Base-by-base conservation (phyloP, 2,329 filamentous ascomycete species). In the Clonostachys solani region DNA sequence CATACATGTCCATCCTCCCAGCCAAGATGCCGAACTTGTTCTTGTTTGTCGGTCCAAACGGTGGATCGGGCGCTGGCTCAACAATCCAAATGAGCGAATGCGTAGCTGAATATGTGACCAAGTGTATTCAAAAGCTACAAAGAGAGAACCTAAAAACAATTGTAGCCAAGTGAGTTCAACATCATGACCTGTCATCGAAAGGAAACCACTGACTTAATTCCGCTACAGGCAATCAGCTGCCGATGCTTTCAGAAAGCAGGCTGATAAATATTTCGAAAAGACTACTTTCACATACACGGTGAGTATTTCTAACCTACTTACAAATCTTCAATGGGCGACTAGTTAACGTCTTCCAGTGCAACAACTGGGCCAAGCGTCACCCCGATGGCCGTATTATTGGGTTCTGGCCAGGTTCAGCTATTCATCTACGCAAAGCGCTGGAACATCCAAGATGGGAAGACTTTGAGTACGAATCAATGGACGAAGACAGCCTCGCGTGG, bases 1-100 rank as follows among this genome's bases (percentile, higher is more conserved):
- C 72, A 4, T 79, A 78, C 59, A 72, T 80, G 66, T 77, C 74
- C 13, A 69, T 73, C 47, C 73, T 72, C 19, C 65, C 77, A 6
- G 58, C 72, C 5, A 68, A 68, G 6, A 62, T 79, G 49, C 75
- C 76, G 2, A 79, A 79, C 54, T 34, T 35, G 9, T 44, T 47
- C 45, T 38, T 47, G 29, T 47, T 47, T 37, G 34, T 44, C 8
- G 48, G 48, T 12, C 48, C 48, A 33, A 45, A 74, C 57, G 72
- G 68, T 5, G 75, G 75, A 12, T 73, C 79, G 37, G 69, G 66
- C 18, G 69, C 75, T 50, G 23, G 23, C 6, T 73, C 69, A 50
- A 68, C 75, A 18, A 75, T 78, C 54, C 76, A 76, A 7, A 61
- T 75, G 10, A 69, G 62, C 53, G 71, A 77, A 50, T 74, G 77